phyloP scores from a whole-genome alignment of 2,329 filamentous ascomycete genomes.

The Zymoseptoria crescenta region DNA sequence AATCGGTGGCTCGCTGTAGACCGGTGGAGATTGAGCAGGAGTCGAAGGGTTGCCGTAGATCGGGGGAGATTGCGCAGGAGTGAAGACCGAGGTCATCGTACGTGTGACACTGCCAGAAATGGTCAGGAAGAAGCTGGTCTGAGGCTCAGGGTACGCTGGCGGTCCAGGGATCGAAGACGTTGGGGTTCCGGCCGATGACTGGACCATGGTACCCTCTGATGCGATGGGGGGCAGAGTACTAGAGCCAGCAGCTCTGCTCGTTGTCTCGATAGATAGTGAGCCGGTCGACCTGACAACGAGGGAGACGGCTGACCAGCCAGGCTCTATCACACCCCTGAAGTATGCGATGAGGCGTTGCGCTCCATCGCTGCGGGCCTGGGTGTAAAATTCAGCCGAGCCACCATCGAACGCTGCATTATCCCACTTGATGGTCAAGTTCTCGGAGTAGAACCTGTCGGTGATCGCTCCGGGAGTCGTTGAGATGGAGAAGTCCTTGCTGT shows the following conservation, averaged over 20 bases:
- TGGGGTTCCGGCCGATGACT: not conserved
- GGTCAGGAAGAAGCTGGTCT: not conserved
- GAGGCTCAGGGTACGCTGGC: not conserved
- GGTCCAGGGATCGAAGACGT: not conserved
- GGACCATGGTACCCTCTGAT: conserved; percentile 8
- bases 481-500: conserved; percentile 22
- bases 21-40: not conserved
- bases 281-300: conserved; percentile 18
- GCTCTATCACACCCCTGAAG: conserved; percentile 21
- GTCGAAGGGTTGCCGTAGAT: not conserved
- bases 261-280: conserved; percentile 11
- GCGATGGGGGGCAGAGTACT: conserved; percentile 3
- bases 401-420: conserved; percentile 26
- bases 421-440: conserved; percentile 25
- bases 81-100: not conserved
- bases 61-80: not conserved
- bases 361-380: conserved; percentile 19
- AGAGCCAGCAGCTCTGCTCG: not conserved
- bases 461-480: conserved; percentile 19
- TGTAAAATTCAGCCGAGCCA: conserved; percentile 28
- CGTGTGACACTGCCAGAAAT: not conserved
- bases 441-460: conserved; percentile 23
- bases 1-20: conserved; percentile 3
- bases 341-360: conserved; percentile 25
- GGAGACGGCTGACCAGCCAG: conserved; percentile 23